Conservation (phyloP, 495 filamentous ascomycete species). For the Penicillium odoratum region DNA sequence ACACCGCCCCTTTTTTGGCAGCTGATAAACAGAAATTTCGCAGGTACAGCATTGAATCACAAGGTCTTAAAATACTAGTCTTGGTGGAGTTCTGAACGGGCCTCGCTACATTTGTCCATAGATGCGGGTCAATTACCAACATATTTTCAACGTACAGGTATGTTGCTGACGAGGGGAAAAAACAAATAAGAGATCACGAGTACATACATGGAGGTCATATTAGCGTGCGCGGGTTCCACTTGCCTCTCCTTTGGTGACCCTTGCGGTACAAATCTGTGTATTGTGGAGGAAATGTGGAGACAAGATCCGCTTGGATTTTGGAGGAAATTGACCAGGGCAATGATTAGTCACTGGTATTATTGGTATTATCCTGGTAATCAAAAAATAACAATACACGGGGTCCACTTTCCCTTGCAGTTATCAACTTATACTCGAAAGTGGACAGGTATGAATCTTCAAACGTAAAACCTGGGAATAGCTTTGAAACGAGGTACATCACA, state of each 20-base stretch:
- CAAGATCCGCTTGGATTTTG: neutral
- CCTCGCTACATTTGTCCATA: neutral
- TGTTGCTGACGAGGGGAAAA: neutral
- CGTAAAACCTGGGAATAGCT: neutral
- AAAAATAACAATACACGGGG: neutral
- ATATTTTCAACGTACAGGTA: neutral
- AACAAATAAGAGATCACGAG: neutral
- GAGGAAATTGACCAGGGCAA: neutral
- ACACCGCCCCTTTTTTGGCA: neutral
- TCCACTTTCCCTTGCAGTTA: neutral
- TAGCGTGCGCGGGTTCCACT: neutral
- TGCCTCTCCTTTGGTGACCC: neutral
- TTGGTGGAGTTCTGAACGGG: constrained; percentile 1
- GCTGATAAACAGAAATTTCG: neutral
- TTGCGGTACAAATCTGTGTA: neutral
- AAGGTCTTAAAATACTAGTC: neutral
- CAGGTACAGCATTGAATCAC: neutral
- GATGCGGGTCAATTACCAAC: neutral
- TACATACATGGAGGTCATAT: neutral
- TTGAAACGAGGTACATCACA: neutral
- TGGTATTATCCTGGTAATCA: neutral
- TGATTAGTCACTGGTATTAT: too few relatives aligned
- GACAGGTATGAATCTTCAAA: neutral
- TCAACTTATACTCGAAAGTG: neutral
- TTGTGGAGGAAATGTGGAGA: constrained; percentile 1